These are phyloP conservation scores for Phylloporus sp. DNA, from an alignment of 768 basidiomycete genomes.

Conservation along the genomic window DNA sequence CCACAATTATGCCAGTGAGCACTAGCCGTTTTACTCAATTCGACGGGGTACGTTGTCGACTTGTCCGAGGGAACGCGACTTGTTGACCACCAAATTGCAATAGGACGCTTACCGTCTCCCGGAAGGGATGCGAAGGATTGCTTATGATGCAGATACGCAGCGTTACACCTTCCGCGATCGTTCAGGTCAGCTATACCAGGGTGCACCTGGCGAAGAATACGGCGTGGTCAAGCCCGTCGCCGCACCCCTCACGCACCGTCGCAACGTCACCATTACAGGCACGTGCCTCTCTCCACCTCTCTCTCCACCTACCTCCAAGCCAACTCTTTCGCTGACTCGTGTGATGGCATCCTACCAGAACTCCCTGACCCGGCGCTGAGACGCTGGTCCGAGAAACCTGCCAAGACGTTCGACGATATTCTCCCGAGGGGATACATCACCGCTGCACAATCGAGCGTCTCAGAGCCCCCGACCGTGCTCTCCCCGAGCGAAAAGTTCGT, in stretches of 20 bases:
- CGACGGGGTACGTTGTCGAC: slow-evolving; percentile 19
- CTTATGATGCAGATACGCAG: slow-evolving; percentile 50
- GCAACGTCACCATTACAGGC: slow-evolving; percentile 24
- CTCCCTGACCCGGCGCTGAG: slow-evolving; percentile 23
- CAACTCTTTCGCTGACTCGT: neutral
- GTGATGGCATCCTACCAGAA: slow-evolving; percentile 13
- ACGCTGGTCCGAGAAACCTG: slow-evolving; percentile 18
- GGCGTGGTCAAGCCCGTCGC: slow-evolving; percentile 39
- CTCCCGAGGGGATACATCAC: slow-evolving; percentile 44
- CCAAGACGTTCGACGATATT: slow-evolving; percentile 44
- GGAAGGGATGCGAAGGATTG: slow-evolving; percentile 45
- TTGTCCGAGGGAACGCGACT: neutral
- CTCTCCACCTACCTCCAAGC: no score
- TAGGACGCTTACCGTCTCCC: slow-evolving; percentile 35
- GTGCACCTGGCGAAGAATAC: slow-evolving; percentile 41
- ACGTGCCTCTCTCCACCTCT: neutral
- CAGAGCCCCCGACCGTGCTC: slow-evolving; percentile 6
- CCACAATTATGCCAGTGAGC: neutral
- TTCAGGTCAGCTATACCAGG: slow-evolving; percentile 40
- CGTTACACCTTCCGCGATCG: slow-evolving; percentile 47
- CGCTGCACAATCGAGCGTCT: slow-evolving; percentile 24
- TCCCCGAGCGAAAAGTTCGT: slow-evolving; percentile 31
- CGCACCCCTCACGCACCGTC: slow-evolving; percentile 19
- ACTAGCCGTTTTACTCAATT: slow-evolving; percentile 20
- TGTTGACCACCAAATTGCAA: slow-evolving; percentile 3